These are phyloP conservation scores for Scenedesmus sp. DNA, from an alignment of 163 green algal species.

Conservation along the genomic window DNA sequence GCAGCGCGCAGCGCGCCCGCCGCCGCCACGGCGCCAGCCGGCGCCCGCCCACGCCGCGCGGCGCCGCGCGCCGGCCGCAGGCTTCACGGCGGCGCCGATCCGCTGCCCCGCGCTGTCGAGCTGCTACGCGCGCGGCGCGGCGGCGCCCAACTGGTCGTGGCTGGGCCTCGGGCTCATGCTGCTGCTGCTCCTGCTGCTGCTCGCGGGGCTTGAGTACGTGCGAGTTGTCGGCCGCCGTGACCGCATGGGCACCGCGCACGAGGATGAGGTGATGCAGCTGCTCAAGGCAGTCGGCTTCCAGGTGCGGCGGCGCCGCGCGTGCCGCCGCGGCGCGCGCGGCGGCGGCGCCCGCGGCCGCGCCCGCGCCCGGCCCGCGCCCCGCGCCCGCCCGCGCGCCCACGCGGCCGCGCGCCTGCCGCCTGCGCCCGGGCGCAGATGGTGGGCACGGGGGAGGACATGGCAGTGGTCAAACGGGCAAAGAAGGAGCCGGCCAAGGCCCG, in stretches of 20 bases:
- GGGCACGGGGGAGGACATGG: too few species aligned
- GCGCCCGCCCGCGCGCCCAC: neutral
- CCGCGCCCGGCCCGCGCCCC: neutral
- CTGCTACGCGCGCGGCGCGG: neutral
- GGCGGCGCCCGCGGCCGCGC: neutral
- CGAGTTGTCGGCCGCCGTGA: neutral
- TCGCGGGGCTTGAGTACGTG: neutral
- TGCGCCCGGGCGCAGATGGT: neutral
- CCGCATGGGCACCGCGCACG: neutral
- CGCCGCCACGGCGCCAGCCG: neutral
- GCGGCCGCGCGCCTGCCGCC: neutral
- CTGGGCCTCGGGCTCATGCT: neutral
- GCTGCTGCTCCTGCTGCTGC: too few species aligned
- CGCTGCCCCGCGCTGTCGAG: neutral
- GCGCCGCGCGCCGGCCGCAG: neutral
- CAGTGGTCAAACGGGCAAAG: too few species aligned
- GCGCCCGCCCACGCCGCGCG: neutral
- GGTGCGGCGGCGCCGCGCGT: too few species aligned
- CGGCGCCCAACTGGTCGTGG: neutral
- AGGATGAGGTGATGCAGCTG: conserved; percentile 26
- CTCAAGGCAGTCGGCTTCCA: conserved; percentile 8
- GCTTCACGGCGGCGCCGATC: neutral
- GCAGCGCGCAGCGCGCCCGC: neutral
- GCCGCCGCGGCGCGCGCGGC: neutral
- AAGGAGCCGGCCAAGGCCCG: too few species aligned